Percentiles rank a stretch among this genome's conserved stretches.
Evolutionary conservation across 495 filamentous ascomycete genomes (phyloP).

Genomic region (Staphylotrichum longicolle): DNA sequence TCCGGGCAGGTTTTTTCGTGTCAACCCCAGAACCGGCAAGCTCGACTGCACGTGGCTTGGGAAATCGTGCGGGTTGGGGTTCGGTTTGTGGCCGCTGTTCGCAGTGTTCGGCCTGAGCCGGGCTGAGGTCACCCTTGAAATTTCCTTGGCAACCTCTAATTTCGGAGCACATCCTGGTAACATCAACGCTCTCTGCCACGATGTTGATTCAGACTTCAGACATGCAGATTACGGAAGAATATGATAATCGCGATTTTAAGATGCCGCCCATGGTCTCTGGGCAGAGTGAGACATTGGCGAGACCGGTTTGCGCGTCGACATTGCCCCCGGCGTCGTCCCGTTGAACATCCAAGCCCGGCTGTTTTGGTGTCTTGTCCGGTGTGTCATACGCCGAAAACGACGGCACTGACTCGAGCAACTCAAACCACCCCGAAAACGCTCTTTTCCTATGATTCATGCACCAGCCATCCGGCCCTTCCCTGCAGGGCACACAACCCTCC

Average conservation of each 20-base stretch:
- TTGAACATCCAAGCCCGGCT: too few species aligned
- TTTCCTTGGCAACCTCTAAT: neutral
- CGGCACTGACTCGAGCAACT: neutral
- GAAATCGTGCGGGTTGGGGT: neutral
- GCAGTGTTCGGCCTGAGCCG: too few species aligned
- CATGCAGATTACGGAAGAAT: too few species aligned
- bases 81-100: too few species aligned
- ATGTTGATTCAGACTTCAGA: neutral
- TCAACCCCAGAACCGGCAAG: neutral
- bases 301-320: too few species aligned
- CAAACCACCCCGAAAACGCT: neutral
- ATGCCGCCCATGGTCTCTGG: too few species aligned
- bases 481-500: neutral
- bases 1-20: constrained; percentile 2
- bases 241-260: too few species aligned
- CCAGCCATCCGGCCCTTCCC: neutral
- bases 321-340: too few species aligned
- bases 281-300: too few species aligned
- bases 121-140: too few species aligned
- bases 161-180: neutral
- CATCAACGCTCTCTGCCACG: neutral
- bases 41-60: neutral
- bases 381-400: neutral
- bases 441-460: neutral
- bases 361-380: neutral